These are phyloP conservation scores for Plantago ovata DNA, from an alignment of 257 asterid genomes.

Conservation along the genomic window DNA sequence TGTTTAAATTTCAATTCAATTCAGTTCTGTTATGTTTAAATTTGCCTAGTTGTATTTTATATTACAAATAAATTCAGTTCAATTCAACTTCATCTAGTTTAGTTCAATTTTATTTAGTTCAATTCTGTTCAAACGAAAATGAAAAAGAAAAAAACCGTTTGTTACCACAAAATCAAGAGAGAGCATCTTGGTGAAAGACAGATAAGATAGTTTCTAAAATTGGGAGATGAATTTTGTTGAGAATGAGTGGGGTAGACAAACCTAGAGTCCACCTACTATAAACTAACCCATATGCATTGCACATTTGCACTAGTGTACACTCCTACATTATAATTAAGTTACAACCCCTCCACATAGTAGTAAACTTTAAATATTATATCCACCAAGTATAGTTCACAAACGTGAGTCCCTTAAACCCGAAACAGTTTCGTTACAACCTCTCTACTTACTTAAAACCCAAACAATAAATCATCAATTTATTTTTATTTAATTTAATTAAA, in stretches of 20 bases:
- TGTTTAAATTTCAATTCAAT: too few relatives aligned
- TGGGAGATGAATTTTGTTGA: constrained; percentile 38
- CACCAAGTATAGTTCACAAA: constrained; percentile 11
- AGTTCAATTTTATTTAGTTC: too few relatives aligned
- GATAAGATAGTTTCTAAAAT: constrained; percentile 27
- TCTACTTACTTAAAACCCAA: not conserved
- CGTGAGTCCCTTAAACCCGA: constrained; percentile 26
- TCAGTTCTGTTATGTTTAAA: too few relatives aligned
- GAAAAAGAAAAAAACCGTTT: too few relatives aligned
- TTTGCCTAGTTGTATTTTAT: too few relatives aligned
- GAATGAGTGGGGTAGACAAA: constrained; percentile 28
- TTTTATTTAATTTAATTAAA: not conserved
- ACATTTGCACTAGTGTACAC: not conserved
- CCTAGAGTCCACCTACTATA: constrained; percentile 46
- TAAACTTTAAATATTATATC: too few relatives aligned
- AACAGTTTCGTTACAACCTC: not conserved
- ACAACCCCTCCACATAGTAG: constrained; percentile 6
- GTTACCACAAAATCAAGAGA: too few relatives aligned
- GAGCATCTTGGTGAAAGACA: not conserved
- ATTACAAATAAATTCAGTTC: too few relatives aligned
- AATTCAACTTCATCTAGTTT: too few relatives aligned
- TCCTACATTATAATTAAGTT: not conserved
- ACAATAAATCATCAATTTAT: not conserved
- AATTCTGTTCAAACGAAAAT: too few relatives aligned
- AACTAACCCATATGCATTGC: constrained; percentile 27